Conservation (phyloP, 2,329 filamentous ascomycete species). For the Thelonectria rubi region DNA sequence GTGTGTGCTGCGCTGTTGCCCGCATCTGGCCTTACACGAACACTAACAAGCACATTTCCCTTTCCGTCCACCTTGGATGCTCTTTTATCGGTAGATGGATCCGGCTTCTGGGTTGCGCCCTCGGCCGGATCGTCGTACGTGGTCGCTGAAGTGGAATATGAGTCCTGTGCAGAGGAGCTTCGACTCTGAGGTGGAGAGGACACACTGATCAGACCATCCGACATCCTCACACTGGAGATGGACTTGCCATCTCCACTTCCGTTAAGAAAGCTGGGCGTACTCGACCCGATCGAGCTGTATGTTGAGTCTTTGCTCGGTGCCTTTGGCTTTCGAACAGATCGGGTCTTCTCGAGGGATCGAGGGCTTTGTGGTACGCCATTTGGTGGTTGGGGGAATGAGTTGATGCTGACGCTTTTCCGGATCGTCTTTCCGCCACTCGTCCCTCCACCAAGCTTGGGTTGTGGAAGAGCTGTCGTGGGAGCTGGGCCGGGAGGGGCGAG, state of each 20-base stretch:
- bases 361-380: slow-evolving; percentile 71
- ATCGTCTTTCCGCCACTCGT: slow-evolving; percentile 74
- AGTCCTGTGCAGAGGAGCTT: slow-evolving; percentile 91
- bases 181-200: slow-evolving; percentile 88
- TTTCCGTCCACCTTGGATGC: slow-evolving; percentile 75
- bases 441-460: slow-evolving; percentile 63
- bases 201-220: slow-evolving; percentile 78
- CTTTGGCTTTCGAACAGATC: slow-evolving; percentile 61
- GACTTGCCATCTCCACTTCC: slow-evolving; percentile 81
- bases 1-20: slow-evolving; percentile 67
- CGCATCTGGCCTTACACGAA: slow-evolving; percentile 87
- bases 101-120: slow-evolving; percentile 47
- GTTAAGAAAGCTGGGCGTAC: slow-evolving; percentile 79
- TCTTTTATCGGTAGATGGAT: slow-evolving; percentile 54
- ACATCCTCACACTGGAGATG: slow-evolving; percentile 72
- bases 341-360: slow-evolving; percentile 60
- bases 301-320: slow-evolving; percentile 62
- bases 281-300: slow-evolving; percentile 57
- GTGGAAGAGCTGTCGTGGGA: slow-evolving; percentile 63
- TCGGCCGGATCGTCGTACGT: slow-evolving; percentile 85
- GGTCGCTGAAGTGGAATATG: slow-evolving; percentile 89
- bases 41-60: slow-evolving; percentile 95
- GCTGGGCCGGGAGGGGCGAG: slow-evolving; percentile 63
- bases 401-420: slow-evolving; percentile 91
- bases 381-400: slow-evolving; percentile 91